These are phyloP conservation scores for Exophiala lecanii-corni DNA, from an alignment of 2,329 filamentous ascomycete species.

Conservation along the genomic window DNA sequence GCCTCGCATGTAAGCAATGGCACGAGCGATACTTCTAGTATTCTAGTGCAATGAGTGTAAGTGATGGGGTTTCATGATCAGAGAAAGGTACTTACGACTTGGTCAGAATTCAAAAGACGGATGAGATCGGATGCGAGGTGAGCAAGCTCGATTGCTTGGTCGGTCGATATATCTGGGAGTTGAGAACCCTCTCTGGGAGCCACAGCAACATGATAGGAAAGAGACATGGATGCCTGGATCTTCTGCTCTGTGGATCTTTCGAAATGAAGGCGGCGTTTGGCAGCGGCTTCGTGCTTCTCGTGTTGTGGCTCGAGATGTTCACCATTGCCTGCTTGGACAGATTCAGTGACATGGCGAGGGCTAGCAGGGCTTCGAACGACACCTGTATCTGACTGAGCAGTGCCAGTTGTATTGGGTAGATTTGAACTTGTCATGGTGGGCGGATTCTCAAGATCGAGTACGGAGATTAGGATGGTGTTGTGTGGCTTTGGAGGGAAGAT, in stretches of 20 bases:
- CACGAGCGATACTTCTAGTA: neutral
- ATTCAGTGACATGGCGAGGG: neutral
- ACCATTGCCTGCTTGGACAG: neutral
- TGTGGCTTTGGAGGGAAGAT: too few species aligned
- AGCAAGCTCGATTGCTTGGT: neutral
- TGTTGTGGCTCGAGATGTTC: neutral
- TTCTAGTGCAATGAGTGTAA: too few species aligned
- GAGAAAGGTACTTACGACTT: conserved; percentile 1
- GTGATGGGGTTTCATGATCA: too few species aligned
- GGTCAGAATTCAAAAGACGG: neutral
- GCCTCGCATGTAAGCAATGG: neutral
- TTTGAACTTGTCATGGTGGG: too few species aligned
- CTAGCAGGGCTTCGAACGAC: neutral
- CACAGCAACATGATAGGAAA: neutral
- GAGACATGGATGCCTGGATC: neutral
- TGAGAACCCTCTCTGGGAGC: neutral
- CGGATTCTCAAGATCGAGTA: too few species aligned
- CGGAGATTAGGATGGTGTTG: too few species aligned
- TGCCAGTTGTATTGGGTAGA: neutral
- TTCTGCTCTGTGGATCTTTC: neutral
- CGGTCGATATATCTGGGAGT: neutral
- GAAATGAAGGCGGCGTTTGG: neutral
- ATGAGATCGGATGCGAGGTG: neutral
- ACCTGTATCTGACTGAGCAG: neutral
- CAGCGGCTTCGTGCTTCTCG: neutral